phyloP scores from a whole-genome alignment of 1,284 basidiomycete species.

The Cryptococcus sp. region DNA sequence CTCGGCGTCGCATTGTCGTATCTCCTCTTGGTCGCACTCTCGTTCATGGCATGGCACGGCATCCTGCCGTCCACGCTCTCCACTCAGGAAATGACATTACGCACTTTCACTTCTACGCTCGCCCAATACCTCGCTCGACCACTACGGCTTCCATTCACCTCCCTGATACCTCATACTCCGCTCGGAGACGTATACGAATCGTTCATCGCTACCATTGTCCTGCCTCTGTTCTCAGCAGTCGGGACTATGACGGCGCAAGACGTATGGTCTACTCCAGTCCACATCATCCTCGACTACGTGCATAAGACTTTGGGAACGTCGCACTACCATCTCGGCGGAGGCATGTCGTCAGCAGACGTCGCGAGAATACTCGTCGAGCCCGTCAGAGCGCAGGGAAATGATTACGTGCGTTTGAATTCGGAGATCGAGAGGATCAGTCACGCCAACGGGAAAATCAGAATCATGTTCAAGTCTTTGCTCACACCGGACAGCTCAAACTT shows the following conservation, averaged over 20 bases:
- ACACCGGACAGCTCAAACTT: conserved; percentile 20
- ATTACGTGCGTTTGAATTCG: conserved; percentile 26
- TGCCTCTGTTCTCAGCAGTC: conserved; percentile 71
- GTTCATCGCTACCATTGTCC: conserved; percentile 61
- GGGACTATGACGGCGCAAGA: conserved; percentile 59
- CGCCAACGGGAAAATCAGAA: conserved; percentile 1
- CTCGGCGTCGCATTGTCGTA: conserved; percentile 60
- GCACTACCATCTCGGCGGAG: conserved; percentile 39
- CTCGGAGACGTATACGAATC: conserved; percentile 56
- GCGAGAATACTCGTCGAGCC: conserved; percentile 29
- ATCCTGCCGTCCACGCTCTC: conserved; percentile 24
- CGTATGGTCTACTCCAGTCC: conserved; percentile 33
- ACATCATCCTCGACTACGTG: conserved; percentile 43
- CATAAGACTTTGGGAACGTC: conserved; percentile 42
- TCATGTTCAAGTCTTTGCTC: conserved; percentile 7
- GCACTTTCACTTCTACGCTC: conserved; percentile 29
- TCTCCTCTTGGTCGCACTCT: conserved; percentile 60
- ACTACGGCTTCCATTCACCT: conserved; percentile 10
- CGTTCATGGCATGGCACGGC: conserved; percentile 57
- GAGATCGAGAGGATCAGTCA: conserved; percentile 26
- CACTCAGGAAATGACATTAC: conserved; percentile 31
- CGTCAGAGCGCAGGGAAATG: conserved; percentile 26
- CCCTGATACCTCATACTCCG: conserved; percentile 19
- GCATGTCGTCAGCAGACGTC: conserved; percentile 30
- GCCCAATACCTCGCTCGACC: conserved; percentile 22